Evolutionary conservation across 495 filamentous ascomycete species (phyloP).

Genomic region (Aspergillus leporis): DNA sequence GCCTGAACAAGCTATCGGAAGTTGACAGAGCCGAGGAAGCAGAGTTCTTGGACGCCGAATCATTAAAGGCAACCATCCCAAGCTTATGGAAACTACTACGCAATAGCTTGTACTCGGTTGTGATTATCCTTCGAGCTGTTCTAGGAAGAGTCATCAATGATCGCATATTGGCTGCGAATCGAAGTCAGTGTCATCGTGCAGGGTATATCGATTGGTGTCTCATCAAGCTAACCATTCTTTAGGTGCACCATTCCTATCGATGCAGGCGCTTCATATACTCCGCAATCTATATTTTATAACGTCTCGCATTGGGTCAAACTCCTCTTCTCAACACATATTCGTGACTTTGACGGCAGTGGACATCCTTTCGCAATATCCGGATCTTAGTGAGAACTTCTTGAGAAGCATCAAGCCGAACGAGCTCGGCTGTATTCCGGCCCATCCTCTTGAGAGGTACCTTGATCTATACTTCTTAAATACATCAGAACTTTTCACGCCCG

Average conservation of each 20-base stretch:
- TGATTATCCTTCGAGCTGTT: slow-evolving; percentile 72
- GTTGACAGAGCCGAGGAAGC: slow-evolving; percentile 77
- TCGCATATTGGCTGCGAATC: slow-evolving; percentile 49
- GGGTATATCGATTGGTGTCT: background rate
- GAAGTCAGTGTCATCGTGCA: slow-evolving; percentile 43
- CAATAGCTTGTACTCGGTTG: slow-evolving; percentile 75
- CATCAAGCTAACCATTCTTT: slow-evolving; percentile 5
- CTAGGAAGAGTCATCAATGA: slow-evolving; percentile 67
- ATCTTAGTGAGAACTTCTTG: slow-evolving; percentile 69
- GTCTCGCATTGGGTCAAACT: slow-evolving; percentile 68
- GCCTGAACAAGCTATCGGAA: slow-evolving; percentile 77
- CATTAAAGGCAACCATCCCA: slow-evolving; percentile 67
- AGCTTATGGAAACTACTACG: slow-evolving; percentile 81
- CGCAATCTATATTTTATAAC: slow-evolving; percentile 88
- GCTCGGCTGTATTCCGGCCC: slow-evolving; percentile 64
- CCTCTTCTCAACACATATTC: slow-evolving; percentile 81
- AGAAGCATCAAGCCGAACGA: slow-evolving; percentile 58
- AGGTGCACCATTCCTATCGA: slow-evolving; percentile 70
- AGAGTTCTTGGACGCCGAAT: slow-evolving; percentile 67
- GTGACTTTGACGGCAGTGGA: slow-evolving; percentile 88
- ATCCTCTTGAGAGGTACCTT: slow-evolving; percentile 74
- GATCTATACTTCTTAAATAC: slow-evolving; percentile 93
- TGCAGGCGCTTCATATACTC: slow-evolving; percentile 75
- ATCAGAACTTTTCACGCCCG: slow-evolving; percentile 79
- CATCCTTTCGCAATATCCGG: slow-evolving; percentile 73